These are phyloP conservation scores for Bjerkandera adusta DNA, from an alignment of 1,284 basidiomycete species.

Conservation along the genomic window DNA sequence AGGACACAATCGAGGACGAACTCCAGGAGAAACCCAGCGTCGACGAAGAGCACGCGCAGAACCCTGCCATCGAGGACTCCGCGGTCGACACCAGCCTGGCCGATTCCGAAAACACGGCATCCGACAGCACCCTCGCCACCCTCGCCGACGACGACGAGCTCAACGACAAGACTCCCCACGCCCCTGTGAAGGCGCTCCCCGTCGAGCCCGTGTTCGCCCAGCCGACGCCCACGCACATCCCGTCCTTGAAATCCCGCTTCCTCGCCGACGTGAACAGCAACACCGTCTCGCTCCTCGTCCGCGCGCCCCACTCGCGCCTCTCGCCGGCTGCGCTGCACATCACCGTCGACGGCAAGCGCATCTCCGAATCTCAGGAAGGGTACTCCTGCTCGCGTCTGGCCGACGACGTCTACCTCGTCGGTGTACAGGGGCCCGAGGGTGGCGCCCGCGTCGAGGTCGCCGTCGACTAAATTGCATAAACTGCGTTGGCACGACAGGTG, in stretches of 20 bases:
- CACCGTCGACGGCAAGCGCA: conserved; percentile 8
- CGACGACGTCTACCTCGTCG: conserved; percentile 13
- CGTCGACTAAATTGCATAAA: conserved; percentile 6
- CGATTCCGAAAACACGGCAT: background rate
- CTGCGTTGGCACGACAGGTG: background rate
- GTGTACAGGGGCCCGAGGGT: conserved; percentile 5
- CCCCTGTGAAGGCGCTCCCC: background rate
- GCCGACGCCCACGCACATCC: background rate
- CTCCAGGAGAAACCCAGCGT: background rate
- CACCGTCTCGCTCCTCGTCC: conserved; percentile 12
- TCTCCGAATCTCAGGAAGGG: background rate
- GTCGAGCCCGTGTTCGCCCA: background rate
- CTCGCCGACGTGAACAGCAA: conserved; percentile 13
- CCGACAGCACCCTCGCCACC: background rate
- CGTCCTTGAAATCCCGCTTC: conserved; percentile 6
- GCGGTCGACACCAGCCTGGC: background rate
- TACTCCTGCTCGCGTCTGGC: conserved; percentile 4
- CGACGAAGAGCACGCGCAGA: background rate
- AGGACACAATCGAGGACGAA: background rate
- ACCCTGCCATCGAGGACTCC: background rate
- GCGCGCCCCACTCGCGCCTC: conserved; percentile 5
- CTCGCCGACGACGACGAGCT: background rate
- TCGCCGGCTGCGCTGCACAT: conserved; percentile 7
- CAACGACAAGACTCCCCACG: background rate
- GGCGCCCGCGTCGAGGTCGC: conserved; percentile 17